Base-by-base conservation (phyloP, 2,329 filamentous ascomycete genomes). In the Ceratocystis huliohia region DNA sequence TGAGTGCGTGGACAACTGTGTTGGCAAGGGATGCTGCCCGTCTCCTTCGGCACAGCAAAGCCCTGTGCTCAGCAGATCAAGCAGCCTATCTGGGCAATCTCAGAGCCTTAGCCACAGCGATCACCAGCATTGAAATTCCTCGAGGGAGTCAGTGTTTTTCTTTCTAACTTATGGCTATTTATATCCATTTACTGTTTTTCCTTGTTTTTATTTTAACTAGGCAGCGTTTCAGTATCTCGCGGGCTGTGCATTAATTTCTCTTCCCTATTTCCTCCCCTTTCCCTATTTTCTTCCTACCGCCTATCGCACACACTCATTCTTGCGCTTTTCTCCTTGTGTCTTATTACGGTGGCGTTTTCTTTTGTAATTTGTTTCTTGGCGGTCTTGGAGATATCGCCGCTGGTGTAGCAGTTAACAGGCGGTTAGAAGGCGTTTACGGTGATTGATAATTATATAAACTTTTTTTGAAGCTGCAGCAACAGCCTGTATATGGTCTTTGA, bases 1-100 rank as follows among this genome's bases (percentile, higher is more conserved):
- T 2, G 81, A 81, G 69, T 81, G 79, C 65, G 77, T 81, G 8
- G 79, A 81, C 61, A 73, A 80, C 67, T 81, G 79, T 67, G 74
- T 75, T 2, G 78, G 73, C 17, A 74, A 76, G 71, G 78, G 78
- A 15, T 81, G 79, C 74, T 81, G 79, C 70, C 71, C 74, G 15
- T 67, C 66, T 41, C 63, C 66, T 13, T 45, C 57, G 37, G 64
- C 61, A 13, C 25, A 56, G 48, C 64, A 57, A 33, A 66, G 69
- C 48, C 63, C 62, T 28, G 63, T 53, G 48, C 67, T 67, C 2
- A 67, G 65, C 61, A 59, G 65, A 28, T 59, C 66, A 17, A 61
- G 50, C 41, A 69, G 65, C 46, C 63, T 64, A 13, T 64, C 66
- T 7, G 56, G 37, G 2, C 63, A 53, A 15, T 63, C 65, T 7